Evolutionary conservation across 352 stramenopile genomes (phyloP), one percentile per base, ranked within the genome.

Genomic region (Globisporangium lucens): DNA sequence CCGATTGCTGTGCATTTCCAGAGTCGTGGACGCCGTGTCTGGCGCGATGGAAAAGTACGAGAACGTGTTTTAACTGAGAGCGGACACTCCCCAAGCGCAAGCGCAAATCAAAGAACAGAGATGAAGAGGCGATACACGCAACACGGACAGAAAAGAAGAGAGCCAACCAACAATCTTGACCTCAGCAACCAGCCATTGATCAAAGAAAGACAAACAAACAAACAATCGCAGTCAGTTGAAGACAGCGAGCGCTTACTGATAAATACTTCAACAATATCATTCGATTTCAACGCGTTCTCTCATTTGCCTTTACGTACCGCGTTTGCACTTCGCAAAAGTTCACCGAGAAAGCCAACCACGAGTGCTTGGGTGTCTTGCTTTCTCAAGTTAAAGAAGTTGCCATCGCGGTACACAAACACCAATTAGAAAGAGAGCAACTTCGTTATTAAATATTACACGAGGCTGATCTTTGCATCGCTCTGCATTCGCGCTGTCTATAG

Each of bases 1-100:
- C 33, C 17, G 43, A n/a, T 20, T 51, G 5, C 17, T 51, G 10
- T 17, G 43, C 22, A 17, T 4, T 61, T 64, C 30, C 62, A 89
- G 87, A 71, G 89, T 96, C 27, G 74, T 96, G 38, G 89, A 96
- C 57, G 83, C 89, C 3, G 89, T 96, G 22, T 96, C 89, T 9
- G 89, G 89, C 4, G 89, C 89, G 33, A 92, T 96, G 87, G 85
- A 94, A 63, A 93, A 92, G 62, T 93, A 91, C 71, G 86, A 93
- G 68, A 91, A 90, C 68, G 75, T 91, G 36, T 93, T 95, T 66
- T 94, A 71, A 78, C 47, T n/a, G 41, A 15, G 12, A 47, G 17
- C 33, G 5, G n/a, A 47, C 33, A 12, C 3, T 10, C 33, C 2
- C 2, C 52, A 46, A 35, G 52, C 52, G 4, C 24, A 8, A 24